Percentiles rank a stretch among this genome's conserved stretches.
These are phyloP conservation scores for Annona cherimola DNA, from an alignment of 164 flowering plant species.

Conservation along the genomic window DNA sequence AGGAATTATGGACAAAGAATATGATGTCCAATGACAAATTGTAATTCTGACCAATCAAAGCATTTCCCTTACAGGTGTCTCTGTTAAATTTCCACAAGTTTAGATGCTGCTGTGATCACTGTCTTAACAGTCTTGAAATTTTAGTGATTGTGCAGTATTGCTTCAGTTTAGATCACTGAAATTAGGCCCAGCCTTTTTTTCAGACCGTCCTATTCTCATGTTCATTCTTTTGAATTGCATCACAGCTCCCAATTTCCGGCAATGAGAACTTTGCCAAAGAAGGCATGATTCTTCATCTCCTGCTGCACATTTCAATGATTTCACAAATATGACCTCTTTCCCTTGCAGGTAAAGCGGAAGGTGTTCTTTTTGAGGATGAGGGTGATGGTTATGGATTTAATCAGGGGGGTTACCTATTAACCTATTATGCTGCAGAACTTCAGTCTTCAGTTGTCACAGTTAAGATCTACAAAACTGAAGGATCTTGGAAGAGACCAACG, in stretches of 20 bases:
- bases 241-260: neutral
- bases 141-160: no score
- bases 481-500: conserved; percentile 72
- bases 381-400: conserved; percentile 91
- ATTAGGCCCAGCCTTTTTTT: neutral
- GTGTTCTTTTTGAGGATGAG: conserved; percentile 84
- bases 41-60: no score
- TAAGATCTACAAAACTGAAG: conserved; percentile 66
- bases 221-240: neutral
- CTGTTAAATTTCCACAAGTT: no score
- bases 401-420: conserved; percentile 59
- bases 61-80: no score
- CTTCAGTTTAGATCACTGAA: neutral
- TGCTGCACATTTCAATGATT: conserved; percentile 3
- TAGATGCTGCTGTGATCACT: no score
- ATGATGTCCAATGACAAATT: no score
- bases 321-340: neutral
- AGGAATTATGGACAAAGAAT: no score
- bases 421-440: conserved; percentile 72
- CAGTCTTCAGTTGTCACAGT: conserved; percentile 61
- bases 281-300: neutral
- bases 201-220: neutral
- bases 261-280: neutral
- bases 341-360: conserved; percentile 77
- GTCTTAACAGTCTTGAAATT: no score